Percentiles rank a stretch among this genome's conserved stretches.
Conservation (phyloP, 495 filamentous ascomycete species). For the Aspergillus diversus region DNA sequence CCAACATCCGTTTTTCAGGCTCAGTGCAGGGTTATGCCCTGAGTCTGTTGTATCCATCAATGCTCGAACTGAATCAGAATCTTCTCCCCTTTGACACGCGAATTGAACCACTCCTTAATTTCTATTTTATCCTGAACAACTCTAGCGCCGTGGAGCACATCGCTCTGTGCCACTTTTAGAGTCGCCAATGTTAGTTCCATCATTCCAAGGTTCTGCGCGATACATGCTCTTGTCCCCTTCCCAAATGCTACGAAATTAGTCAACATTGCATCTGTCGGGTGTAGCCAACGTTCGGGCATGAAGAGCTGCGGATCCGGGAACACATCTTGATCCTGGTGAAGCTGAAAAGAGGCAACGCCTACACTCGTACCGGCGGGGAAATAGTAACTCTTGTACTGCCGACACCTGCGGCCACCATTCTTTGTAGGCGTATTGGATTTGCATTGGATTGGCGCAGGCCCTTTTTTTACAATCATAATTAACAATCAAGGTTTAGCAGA, state of each 20-base stretch:
- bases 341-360: constrained; percentile 40
- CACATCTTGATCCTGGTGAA: constrained; percentile 48
- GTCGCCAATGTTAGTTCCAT: constrained; percentile 42
- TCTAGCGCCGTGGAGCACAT: constrained; percentile 45
- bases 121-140: constrained; percentile 41
- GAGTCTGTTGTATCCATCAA: too few relatives aligned
- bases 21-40: too few relatives aligned
- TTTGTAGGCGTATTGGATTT: constrained; percentile 54
- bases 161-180: constrained; percentile 38
- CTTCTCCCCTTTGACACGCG: constrained; percentile 32
- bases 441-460: constrained; percentile 48
- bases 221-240: constrained; percentile 51
- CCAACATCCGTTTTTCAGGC: too few relatives aligned
- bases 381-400: constrained; percentile 36
- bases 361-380: constrained; percentile 51
- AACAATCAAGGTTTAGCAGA: too few relatives aligned
- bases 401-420: constrained; percentile 44
- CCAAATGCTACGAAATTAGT: constrained; percentile 52
- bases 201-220: constrained; percentile 52
- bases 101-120: constrained; percentile 57
- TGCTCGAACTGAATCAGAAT: constrained; percentile 29
- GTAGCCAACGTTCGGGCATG: constrained; percentile 54
- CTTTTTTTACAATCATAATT: too few relatives aligned
- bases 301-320: constrained; percentile 51
- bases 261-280: constrained; percentile 40